Base-by-base conservation (phyloP, 441 rosid species). In the Adansonia grandidieri region DNA sequence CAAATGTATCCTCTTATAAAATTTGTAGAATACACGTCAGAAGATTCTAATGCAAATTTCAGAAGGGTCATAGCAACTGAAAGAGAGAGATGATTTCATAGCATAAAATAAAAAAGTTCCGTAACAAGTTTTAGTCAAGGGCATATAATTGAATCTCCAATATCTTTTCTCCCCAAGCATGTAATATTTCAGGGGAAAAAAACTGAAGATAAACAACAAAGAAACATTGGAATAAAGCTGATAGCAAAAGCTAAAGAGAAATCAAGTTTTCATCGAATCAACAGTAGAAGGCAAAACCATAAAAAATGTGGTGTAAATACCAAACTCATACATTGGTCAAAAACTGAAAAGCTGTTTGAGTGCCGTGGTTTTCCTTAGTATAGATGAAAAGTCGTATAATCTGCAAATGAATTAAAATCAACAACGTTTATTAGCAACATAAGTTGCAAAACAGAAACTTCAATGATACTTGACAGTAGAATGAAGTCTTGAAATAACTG, bases 281-380 rank as follows among this genome's bases (percentile, higher is more conserved):
- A 42, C 17, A 19, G 50, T 69, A 8, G 51, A 56, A 63, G 48
- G 15, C 44, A 45, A 14, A 48, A 42, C 9, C 2, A 14, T 24
- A 70, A 71, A 71, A 63, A 71, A 13, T 42, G 37, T 37, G 42
- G 57, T 13, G 45, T n/a, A 61, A 78, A 73, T 67, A 80, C 72
- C 71, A 54, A 80, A 82, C 65, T 40, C 89, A 53, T 91, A 97
- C 99, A 86, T 90, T 90, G 87, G 92, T 91, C 84, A 97, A 81
- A 85, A 97, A 97, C 86, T 89, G 94, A 85, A 97, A 93, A 88
- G 99, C 98, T 74, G 88, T 84, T 79, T 74, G 92, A 74, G 82
- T 88, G 82, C 93, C 98, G 47, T 91, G 89, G 87, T 90, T 95
- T 87, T 97, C 99, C 91, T 95, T 88, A 77, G 89, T 82, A 86